Evolutionary conservation across 2,329 filamentous ascomycete genomes (phyloP).

Genomic region (Pezicula carpinea): DNA sequence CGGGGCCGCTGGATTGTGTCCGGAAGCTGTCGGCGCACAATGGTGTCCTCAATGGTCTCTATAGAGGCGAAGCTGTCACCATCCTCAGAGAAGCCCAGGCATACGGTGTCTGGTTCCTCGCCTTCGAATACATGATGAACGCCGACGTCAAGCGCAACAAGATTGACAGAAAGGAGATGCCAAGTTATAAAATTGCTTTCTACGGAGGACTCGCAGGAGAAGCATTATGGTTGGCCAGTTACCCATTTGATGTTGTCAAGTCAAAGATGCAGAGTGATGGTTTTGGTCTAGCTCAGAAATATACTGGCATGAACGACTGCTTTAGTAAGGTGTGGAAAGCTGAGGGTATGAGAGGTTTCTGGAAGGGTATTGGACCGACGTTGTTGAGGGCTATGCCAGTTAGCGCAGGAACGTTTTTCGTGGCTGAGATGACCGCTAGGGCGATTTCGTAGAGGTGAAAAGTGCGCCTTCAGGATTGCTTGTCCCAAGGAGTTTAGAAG

Average conservation of each 20-base stretch:
- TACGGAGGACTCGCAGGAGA: slow-evolving; percentile 95
- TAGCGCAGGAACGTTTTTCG: slow-evolving; percentile 94
- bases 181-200: slow-evolving; percentile 78
- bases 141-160: slow-evolving; percentile 74
- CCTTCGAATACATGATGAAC: slow-evolving; percentile 97
- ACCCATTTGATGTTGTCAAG: slow-evolving; percentile 97
- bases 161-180: slow-evolving; percentile 70
- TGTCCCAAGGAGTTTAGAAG: too few relatives aligned
- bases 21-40: slow-evolving; percentile 68
- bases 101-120: slow-evolving; percentile 92
- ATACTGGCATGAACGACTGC: slow-evolving; percentile 80
- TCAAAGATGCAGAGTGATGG: slow-evolving; percentile 99
- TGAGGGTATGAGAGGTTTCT: slow-evolving; percentile 82
- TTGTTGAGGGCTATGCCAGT: slow-evolving; percentile 94
- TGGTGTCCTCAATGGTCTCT: slow-evolving; percentile 69
- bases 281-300: slow-evolving; percentile 68
- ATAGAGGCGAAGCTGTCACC: slow-evolving; percentile 84
- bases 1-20: slow-evolving; percentile 84
- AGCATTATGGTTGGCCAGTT: slow-evolving; percentile 86
- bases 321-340: slow-evolving; percentile 75
- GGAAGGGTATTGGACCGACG: slow-evolving; percentile 90
- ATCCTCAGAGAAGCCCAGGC: slow-evolving; percentile 85
- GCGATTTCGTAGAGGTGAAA: slow-evolving; percentile 41
- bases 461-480: too few relatives aligned
- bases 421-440: slow-evolving; percentile 64